These are phyloP conservation scores for Saitozyma sp. DNA, from an alignment of 768 basidiomycete genomes.

Conservation along the genomic window DNA sequence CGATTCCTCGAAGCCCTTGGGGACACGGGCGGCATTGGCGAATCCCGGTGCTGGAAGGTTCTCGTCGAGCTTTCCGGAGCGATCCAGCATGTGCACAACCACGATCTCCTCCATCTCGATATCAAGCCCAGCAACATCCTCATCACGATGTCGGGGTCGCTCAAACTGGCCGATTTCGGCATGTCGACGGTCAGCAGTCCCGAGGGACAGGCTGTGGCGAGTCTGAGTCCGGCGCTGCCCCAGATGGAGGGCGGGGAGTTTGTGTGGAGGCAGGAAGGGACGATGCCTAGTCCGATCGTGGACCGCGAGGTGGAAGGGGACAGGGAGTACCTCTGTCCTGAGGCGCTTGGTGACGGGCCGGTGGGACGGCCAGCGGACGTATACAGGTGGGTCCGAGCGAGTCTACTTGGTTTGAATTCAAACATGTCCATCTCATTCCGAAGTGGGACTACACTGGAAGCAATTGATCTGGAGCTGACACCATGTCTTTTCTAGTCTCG, in stretches of 20 bases:
- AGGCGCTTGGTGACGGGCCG: constrained; percentile 75
- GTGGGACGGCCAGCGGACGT: constrained; percentile 94
- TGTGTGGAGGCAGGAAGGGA: constrained; percentile 17
- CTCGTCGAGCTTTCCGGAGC: constrained; percentile 79
- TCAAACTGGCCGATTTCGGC: constrained; percentile 98
- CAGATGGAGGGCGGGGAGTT: constrained; percentile 31
- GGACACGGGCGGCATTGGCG: constrained; percentile 77
- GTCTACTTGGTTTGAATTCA: constrained; percentile 37
- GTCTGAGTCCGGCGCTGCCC: constrained; percentile 38
- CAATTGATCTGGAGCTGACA: constrained; percentile 39
- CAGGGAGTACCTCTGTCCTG: constrained; percentile 92
- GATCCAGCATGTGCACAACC: constrained; percentile 81
- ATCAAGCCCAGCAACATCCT: constrained; percentile 97
- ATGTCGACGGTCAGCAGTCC: constrained; percentile 95
- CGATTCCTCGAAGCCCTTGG: constrained; percentile 91
- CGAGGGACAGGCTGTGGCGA: constrained; percentile 36
- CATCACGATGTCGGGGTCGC: constrained; percentile 76
- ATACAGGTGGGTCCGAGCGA: constrained; percentile 73
- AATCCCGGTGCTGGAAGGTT: constrained; percentile 94
- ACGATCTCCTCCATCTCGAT: constrained; percentile 89
- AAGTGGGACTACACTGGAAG: neutral
- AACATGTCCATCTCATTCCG: neutral
- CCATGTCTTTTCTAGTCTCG: constrained; percentile 63
- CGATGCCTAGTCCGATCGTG: constrained; percentile 33
- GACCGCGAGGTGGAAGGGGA: constrained; percentile 77